Base-by-base conservation (phyloP, 805 yeast genomes). In the Candida awuae region DNA sequence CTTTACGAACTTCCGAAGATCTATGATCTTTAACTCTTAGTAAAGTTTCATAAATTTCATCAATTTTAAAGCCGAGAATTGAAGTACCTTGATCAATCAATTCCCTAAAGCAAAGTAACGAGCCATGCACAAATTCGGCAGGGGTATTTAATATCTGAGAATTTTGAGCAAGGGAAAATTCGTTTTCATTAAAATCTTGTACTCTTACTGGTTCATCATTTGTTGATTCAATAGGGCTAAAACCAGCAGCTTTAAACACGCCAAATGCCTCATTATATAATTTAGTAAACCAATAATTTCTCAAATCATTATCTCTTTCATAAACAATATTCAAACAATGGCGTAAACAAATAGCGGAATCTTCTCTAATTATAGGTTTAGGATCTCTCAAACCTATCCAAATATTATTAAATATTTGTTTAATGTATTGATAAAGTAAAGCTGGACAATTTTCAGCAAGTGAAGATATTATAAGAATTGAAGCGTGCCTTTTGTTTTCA, bases 401-500 rank as follows among this genome's bases (percentile, higher is more conserved):
- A 14, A 92, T 75, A 49, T 83, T 80, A 34, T 83, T 84, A 39
- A 90, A 65, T 14, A 88, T 80, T 29, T 82, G 81, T 43, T 80
- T 77, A 23, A 86, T 81, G 57, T 83, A 84, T 26, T 79, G 75
- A 54, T 83, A 83, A 37, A 90, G 65, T 41, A 87, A 65, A 8
- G 94, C 84, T 2, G 97, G 95, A 2, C 94, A 82, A 53, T 84
- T 84, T 39, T 75, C 75, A 1, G 96, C 95, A 44, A 92, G 70
- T 1, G 96, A 82, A 7, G 81, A 74, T 29, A 92, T 74, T 30
- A 86, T 78, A 38, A 90, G 66, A 28, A 87, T 77, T 1, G 97
- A 95, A 0, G 97, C 96, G 55, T 90, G 97, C 46, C 92, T 76
- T 51, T 94, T 74, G 32, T 74, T 73, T 50, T 86, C 95, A 52